phyloP scores from a whole-genome alignment of 129 eudicot species.

The Ambrosia artemisiifolia region DNA sequence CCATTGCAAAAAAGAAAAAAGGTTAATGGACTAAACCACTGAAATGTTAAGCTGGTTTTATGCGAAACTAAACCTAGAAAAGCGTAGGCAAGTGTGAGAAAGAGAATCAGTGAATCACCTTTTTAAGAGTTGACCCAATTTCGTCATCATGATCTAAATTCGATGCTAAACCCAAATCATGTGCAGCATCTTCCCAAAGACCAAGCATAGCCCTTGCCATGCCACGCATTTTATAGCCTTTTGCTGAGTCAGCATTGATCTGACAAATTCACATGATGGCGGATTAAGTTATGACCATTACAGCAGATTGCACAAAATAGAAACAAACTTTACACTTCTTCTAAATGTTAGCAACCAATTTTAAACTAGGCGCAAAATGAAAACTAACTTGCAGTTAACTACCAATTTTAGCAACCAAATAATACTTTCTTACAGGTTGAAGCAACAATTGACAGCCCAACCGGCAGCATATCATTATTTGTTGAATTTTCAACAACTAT shows the following conservation, averaged over 20 bases:
- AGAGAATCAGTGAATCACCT: slow-evolving; percentile 30
- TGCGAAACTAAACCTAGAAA: not conserved
- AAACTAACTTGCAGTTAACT: not conserved
- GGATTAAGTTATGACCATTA: not conserved
- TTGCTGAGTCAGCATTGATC: slow-evolving; percentile 85
- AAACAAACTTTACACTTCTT: not conserved
- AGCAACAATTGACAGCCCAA: not conserved
- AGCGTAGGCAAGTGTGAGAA: not conserved
- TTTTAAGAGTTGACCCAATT: slow-evolving; percentile 50
- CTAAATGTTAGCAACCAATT: not conserved
- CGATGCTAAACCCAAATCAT: slow-evolving; percentile 74
- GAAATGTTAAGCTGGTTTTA: not conserved
- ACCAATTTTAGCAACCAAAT: not conserved
- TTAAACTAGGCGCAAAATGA: not conserved
- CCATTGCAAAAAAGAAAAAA: not conserved
- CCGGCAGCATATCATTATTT: not conserved
- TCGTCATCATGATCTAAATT: slow-evolving; percentile 78
- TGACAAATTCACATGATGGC: slow-evolving; percentile 11
- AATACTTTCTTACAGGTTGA: not conserved
- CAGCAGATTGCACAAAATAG: not conserved
- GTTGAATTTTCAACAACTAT: not conserved
- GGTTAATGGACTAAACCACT: not conserved
- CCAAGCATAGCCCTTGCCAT: slow-evolving; percentile 86
- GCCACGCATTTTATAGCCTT: slow-evolving; percentile 78
- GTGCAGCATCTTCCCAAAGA: slow-evolving; percentile 83